phyloP scores from a whole-genome alignment of 129 eudicot genomes.

The Solidago caesia region DNA sequence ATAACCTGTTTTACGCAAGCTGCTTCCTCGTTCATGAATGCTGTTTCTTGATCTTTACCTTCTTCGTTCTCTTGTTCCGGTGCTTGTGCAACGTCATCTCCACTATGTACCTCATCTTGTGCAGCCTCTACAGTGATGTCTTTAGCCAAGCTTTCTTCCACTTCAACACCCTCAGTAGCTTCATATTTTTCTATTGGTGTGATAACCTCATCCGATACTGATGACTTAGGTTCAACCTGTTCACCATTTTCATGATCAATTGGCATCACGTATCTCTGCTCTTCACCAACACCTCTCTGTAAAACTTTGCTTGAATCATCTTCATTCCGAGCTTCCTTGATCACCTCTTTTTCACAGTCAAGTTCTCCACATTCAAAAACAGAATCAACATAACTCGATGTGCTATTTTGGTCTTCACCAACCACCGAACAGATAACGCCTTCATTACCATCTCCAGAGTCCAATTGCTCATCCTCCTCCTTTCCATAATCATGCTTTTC shows the following conservation, averaged over 20 bases:
- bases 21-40: neutral
- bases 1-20: neutral
- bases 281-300: conserved; percentile 11
- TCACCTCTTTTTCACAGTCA: conserved; percentile 22
- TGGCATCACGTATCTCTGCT: neutral
- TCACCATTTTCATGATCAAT: conserved; percentile 12
- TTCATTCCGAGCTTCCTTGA: conserved; percentile 3
- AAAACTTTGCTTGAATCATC: conserved; percentile 13
- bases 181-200: conserved; percentile 11
- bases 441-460: neutral
- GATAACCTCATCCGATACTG: neutral
- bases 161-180: conserved; percentile 1
- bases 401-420: conserved; percentile 6
- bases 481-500: conserved; percentile 20
- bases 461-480: conserved; percentile 3
- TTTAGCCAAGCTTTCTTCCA: neutral
- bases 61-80: neutral
- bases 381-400: conserved; percentile 20
- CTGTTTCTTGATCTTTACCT: conserved; percentile 19
- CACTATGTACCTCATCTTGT: neutral
- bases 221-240: neutral
- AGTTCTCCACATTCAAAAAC: conserved; percentile 12
- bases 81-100: neutral
- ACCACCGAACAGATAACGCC: neutral
- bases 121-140: neutral